phyloP scores from a whole-genome alignment of 495 filamentous ascomycete species.

The Thozetella sp. region DNA sequence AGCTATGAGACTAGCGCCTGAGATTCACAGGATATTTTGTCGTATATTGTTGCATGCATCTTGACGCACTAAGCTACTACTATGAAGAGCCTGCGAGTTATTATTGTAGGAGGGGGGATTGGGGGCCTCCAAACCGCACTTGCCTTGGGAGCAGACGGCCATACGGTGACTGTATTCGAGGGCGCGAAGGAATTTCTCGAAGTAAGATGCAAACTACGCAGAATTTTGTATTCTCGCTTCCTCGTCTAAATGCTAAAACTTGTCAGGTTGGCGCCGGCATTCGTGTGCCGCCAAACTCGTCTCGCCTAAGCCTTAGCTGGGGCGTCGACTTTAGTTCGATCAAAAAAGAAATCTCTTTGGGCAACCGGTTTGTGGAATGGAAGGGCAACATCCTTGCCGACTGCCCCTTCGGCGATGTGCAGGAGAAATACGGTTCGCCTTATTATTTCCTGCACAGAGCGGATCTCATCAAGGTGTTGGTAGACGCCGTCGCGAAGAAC shows the following conservation, averaged over 20 bases:
- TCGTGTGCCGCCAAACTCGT: not conserved
- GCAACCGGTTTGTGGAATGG: not conserved
- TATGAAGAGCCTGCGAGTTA: too few species aligned
- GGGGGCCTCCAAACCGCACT: not conserved
- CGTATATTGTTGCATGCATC: too few species aligned
- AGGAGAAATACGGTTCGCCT: not conserved
- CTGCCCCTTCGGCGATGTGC: not conserved
- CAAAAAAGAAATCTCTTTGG: not conserved
- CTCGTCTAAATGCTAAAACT: not conserved
- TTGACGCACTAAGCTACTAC: too few species aligned
- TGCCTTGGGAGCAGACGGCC: conserved; percentile 6
- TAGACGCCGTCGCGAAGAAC: conserved; percentile 27
- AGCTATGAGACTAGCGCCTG: too few species aligned
- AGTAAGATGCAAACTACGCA: too few species aligned
- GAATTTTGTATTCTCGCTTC: conserved; percentile 36
- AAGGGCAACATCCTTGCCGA: not conserved
- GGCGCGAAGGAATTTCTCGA: conserved; percentile 21
- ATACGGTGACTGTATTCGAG: conserved; percentile 24
- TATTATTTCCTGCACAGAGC: conserved; percentile 31
- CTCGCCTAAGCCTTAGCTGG: not conserved
- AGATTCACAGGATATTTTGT: too few species aligned
- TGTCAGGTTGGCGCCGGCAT: not conserved
- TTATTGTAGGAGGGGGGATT: not conserved
- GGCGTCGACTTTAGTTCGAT: not conserved
- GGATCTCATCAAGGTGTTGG: conserved; percentile 40